Base-by-base conservation (phyloP, 371 early-diverging fungal genomes). In the Mucor indicus region DNA sequence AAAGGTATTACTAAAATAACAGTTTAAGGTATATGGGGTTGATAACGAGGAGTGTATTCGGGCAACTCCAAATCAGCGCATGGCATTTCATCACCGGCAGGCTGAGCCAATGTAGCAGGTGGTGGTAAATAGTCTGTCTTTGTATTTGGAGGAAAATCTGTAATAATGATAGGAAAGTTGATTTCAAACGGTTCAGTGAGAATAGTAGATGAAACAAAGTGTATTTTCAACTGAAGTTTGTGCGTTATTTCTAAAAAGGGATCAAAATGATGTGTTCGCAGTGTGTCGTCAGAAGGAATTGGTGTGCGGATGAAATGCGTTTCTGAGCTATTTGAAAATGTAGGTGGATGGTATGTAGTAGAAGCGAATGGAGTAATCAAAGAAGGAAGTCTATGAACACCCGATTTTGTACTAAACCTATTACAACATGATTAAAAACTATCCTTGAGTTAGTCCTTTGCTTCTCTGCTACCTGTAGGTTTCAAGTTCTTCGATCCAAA, bases 261-360 rank as follows among this genome's bases (percentile, higher is more conserved):
- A 29, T 63, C 56, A 32, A 62, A 71, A 36, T 64, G 64, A 43
- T 67, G 67, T 13, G 30, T 66, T 51, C 30, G 49, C 17, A 40
- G 44, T 27, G 27, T 42, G 17, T 19, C 55, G 35, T 11, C 42
- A 29, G 19, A 32, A 12, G 27, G 47, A 33, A 69, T 53, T 2
- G 67, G 72, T 16, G 67, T 62, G 3, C 72, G 64, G 29, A 71
- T 55, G 38, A 71, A 64, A 41, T 71, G 72, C 1, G 67, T 71
- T 32, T 71, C 72, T 30, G 62, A 56, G 17, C 48, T 57, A 24
- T 44, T 55, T 3, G 60, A 51, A 27, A 60, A 64, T 2, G 62
- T 44, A 7, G 67, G 62, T 2, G 72, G 67, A 42, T 62, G 61
- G 30, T 70, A 70, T 5, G 38, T 16, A 9, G 66, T 50, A 13